Conservation (phyloP, 108 stramenopile genomes). For the Craspedostauros australis region DNA sequence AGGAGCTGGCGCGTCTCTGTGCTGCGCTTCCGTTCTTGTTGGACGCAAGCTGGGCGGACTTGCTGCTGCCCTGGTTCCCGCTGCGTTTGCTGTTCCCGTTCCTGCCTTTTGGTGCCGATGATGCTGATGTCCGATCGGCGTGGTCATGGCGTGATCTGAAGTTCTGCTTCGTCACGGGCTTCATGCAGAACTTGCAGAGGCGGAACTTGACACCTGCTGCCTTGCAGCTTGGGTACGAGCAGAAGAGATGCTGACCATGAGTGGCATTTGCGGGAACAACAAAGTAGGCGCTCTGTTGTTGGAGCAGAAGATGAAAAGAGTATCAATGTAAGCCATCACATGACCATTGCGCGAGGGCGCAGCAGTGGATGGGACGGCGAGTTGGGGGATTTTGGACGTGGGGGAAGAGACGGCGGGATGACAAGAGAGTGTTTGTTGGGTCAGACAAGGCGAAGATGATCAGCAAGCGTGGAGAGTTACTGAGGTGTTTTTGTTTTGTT, state of each 20-base stretch:
- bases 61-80: too few species aligned
- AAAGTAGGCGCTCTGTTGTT: slow-evolving; percentile 66
- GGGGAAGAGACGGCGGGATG: too few species aligned
- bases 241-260: slow-evolving; percentile 67
- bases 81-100: too few species aligned
- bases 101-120: too few species aligned
- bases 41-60: too few species aligned
- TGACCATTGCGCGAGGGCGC: too few species aligned
- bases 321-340: too few species aligned
- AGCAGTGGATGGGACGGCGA: not conserved
- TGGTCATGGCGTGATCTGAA: slow-evolving; percentile 65
- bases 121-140: slow-evolving; percentile 29
- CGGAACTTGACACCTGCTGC: slow-evolving; percentile 74
- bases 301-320: too few species aligned
- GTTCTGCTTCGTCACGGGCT: slow-evolving; percentile 76
- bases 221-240: slow-evolving; percentile 58
- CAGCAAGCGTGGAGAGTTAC: not conserved
- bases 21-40: too few species aligned
- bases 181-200: slow-evolving; percentile 63
- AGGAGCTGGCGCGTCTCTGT: too few species aligned
- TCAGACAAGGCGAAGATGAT: not conserved
- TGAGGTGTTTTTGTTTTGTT: too few species aligned
- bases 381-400: not conserved
- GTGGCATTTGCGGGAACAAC: slow-evolving; percentile 48
- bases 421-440: not conserved